Evolutionary conservation across 1,139 yeast genomes (phyloP).

Genomic region (Debaryomyces subglobosus): DNA sequence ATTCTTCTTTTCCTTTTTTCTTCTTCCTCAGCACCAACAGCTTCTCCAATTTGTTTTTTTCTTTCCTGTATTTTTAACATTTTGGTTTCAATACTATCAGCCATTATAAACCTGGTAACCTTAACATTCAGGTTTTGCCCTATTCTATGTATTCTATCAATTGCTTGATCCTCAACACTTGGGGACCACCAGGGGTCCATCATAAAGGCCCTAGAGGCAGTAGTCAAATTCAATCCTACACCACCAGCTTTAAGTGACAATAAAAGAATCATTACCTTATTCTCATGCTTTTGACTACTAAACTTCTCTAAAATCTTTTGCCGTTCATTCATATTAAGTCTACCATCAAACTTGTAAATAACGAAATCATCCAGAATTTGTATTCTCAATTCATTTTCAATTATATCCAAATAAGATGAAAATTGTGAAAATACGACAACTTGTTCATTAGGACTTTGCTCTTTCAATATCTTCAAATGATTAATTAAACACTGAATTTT

Average conservation of each 20-base stretch:
- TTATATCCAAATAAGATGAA: constrained; percentile 77
- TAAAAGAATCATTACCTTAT: constrained; percentile 58
- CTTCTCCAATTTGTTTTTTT: constrained; percentile 83
- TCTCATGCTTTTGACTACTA: constrained; percentile 28
- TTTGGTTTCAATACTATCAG: constrained; percentile 84
- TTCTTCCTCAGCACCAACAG: constrained; percentile 79
- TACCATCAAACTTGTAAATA: constrained; percentile 78
- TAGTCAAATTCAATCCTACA: constrained; percentile 87
- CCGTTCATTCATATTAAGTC: constrained; percentile 69
- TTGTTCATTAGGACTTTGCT: constrained; percentile 64
- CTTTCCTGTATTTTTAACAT: constrained; percentile 88
- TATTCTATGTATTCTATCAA: constrained; percentile 89
- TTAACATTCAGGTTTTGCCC: constrained; percentile 79
- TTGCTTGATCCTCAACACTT: constrained; percentile 92
- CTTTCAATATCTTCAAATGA: constrained; percentile 57
- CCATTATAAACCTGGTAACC: constrained; percentile 79
- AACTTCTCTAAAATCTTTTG: constrained; percentile 63
- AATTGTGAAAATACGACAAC: constrained; percentile 92
- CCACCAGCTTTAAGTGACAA: constrained; percentile 93
- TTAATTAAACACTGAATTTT: constrained; percentile 71
- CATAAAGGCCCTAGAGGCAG: constrained; percentile 84
- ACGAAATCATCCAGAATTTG: constrained; percentile 41
- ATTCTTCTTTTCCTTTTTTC: constrained; percentile 71
- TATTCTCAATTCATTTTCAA: constrained; percentile 60
- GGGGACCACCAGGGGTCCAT: constrained; percentile 99